These are phyloP conservation scores for Hemileia vastatrix DNA, from an alignment of 1,284 basidiomycete species.

Conservation along the genomic window DNA sequence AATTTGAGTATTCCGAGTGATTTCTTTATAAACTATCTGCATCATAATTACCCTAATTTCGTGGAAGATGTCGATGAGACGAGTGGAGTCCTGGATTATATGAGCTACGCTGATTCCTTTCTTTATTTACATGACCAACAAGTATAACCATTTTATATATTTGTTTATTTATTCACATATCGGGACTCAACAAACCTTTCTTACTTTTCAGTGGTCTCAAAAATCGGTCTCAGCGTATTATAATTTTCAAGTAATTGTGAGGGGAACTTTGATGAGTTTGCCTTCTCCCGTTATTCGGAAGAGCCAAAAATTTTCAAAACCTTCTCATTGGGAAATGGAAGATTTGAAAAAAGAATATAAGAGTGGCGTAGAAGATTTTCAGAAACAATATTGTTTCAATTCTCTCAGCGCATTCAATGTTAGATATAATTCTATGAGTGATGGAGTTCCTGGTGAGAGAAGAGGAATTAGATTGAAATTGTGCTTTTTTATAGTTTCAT, in stretches of 20 bases:
- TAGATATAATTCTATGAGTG: not conserved
- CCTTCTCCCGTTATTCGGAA: constrained; percentile 8
- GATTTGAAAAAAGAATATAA: not conserved
- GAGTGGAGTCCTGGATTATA: constrained; percentile 59
- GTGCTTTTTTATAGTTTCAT: not conserved
- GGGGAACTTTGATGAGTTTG: constrained; percentile 3
- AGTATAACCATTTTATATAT: not conserved
- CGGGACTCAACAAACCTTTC: not conserved
- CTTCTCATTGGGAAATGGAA: not conserved
- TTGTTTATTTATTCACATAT: not conserved
- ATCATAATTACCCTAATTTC: constrained; percentile 84
- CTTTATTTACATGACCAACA: constrained; percentile 29
- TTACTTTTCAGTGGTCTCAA: not conserved
- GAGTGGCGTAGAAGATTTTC: not conserved
- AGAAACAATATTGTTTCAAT: not conserved
- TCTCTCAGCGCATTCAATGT: not conserved
- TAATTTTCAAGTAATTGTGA: constrained; percentile 7
- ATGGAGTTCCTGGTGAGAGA: not conserved
- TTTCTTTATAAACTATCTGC: constrained; percentile 76
- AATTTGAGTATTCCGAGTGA: constrained; percentile 84
- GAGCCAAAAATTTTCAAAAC: constrained; percentile 4
- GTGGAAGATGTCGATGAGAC: constrained; percentile 68
- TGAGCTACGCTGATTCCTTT: constrained; percentile 71
- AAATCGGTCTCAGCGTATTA: not conserved
- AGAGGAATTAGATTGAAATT: not conserved